Base-by-base conservation (phyloP, 78 protist species). In the Dictyostelium brefeldianum region DNA sequence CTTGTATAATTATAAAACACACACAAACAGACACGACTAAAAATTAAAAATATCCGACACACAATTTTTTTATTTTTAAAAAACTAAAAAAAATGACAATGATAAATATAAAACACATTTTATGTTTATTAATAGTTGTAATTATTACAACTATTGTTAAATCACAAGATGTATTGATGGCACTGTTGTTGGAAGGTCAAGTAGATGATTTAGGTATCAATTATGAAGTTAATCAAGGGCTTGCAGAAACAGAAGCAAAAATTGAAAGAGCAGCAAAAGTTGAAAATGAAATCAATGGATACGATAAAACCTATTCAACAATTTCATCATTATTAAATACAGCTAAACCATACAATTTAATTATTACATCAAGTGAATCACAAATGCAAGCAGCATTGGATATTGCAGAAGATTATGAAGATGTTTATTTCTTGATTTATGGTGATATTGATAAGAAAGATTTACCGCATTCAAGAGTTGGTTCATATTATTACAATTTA, bases 161-260 rank as follows among this genome's bases (percentile, higher is more conserved):
- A 22, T 12, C 43, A n/a, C 70, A 62, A 62, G 70, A 62, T 25
- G 70, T 41, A n/a, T 11, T 14, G 18, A 14, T 87, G 78, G 83
- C 75, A 2, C 53, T 77, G 43, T n/a, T 87, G 0, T 77, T 84
- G 54, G 81, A 77, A 46, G 93, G 93, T 10, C 43, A 25, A 27
- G 56, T 87, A 0, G 59, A 51, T 1, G 93, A 87, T 87, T 73
- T 87, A 12, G 93, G 78, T 47, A 75, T 77, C 22, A 87, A 87
- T 36, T 87, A 87, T 50, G 53, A 46, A 25, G 53, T 87, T 46
- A 87, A 77, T 48, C 75, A 64, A 29, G 93, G 93, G 18, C 47
- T 54, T 6, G 79, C 78, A n/a, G 46, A 48, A 22, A 77, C 93
- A 10, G 93, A 87, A 51, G 57, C 80, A 17, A 5, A 27, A 0